Evolutionary conservation across 257 asterid species (phyloP).

Genomic region (Solanum okadae): DNA sequence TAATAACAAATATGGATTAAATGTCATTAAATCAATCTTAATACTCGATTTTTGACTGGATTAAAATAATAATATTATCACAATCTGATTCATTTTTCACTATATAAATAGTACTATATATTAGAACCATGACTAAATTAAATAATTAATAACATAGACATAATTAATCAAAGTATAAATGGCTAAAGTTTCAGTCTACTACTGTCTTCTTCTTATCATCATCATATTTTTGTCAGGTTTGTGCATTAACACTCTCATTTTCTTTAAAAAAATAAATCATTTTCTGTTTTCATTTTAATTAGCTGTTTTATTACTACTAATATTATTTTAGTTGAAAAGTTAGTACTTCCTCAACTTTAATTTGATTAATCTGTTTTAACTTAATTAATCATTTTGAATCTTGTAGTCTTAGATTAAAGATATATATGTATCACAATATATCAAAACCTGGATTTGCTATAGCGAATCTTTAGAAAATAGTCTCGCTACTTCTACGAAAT

Average conservation of each 20-base stretch:
- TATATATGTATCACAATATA: too few species aligned
- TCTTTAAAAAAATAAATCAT: background rate
- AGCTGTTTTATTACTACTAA: background rate
- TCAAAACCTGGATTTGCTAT: too few species aligned
- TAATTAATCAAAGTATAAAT: background rate
- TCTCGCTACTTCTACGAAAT: too few species aligned
- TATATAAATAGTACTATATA: background rate
- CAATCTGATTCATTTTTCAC: background rate
- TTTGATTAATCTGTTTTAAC: background rate
- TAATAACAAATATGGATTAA: background rate
- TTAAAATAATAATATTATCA: background rate
- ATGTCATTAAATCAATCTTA: background rate
- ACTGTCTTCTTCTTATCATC: background rate
- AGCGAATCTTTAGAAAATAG: too few species aligned
- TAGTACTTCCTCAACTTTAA: background rate
- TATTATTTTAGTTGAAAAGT: background rate
- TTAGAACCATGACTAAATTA: background rate
- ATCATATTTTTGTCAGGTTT: background rate
- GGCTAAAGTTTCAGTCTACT: background rate
- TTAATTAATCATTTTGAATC: too few species aligned
- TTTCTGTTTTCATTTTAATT: background rate
- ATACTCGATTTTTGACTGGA: background rate
- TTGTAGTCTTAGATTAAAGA: too few species aligned
- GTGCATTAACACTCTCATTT: background rate
- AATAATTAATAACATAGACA: background rate